phyloP scores from a whole-genome alignment of 495 filamentous ascomycete species.

The Penicillium nucicola region DNA sequence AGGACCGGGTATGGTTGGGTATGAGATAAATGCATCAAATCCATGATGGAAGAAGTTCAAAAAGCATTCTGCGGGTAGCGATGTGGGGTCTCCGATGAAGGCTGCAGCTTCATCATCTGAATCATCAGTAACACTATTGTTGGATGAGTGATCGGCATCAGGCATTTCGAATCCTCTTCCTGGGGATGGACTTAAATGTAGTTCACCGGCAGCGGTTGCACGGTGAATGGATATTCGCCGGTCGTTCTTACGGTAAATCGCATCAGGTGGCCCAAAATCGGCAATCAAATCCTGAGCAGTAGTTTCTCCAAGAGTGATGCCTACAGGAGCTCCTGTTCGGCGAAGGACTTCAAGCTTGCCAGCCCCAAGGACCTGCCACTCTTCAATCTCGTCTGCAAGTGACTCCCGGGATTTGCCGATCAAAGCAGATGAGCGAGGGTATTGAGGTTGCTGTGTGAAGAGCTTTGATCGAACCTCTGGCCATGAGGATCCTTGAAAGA shows the following conservation, averaged over 20 bases:
- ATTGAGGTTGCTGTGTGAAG: slow-evolving; percentile 69
- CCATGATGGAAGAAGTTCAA: slow-evolving; percentile 97
- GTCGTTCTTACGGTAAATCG: slow-evolving; percentile 91
- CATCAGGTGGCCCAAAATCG: slow-evolving; percentile 91
- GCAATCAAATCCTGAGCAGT: slow-evolving; percentile 86
- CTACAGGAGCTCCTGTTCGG: slow-evolving; percentile 54
- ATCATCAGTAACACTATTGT: slow-evolving; percentile 72
- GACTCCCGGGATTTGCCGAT: slow-evolving; percentile 60
- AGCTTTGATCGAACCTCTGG: slow-evolving; percentile 70
- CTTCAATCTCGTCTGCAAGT: slow-evolving; percentile 75
- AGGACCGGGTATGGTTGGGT: slow-evolving; percentile 63
- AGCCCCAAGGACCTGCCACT: slow-evolving; percentile 68
- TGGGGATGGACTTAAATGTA: slow-evolving; percentile 38
- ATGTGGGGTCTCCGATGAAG: slow-evolving; percentile 32
- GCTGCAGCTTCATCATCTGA: slow-evolving; percentile 60
- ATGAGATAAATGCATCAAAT: slow-evolving; percentile 88
- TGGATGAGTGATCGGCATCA: slow-evolving; percentile 82
- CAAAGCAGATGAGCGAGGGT: slow-evolving; percentile 56
- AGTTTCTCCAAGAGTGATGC: slow-evolving; percentile 73
- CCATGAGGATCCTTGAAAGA: slow-evolving; percentile 90
- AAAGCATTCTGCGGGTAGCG: slow-evolving; percentile 69
- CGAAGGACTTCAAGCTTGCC: slow-evolving; percentile 76
- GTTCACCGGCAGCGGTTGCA: slow-evolving; percentile 38
- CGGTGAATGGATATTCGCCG: slow-evolving; percentile 85
- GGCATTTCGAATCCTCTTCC: slow-evolving; percentile 42